phyloP scores from a whole-genome alignment of 768 basidiomycete species.

The Phlebiopsis flavidoalba region DNA sequence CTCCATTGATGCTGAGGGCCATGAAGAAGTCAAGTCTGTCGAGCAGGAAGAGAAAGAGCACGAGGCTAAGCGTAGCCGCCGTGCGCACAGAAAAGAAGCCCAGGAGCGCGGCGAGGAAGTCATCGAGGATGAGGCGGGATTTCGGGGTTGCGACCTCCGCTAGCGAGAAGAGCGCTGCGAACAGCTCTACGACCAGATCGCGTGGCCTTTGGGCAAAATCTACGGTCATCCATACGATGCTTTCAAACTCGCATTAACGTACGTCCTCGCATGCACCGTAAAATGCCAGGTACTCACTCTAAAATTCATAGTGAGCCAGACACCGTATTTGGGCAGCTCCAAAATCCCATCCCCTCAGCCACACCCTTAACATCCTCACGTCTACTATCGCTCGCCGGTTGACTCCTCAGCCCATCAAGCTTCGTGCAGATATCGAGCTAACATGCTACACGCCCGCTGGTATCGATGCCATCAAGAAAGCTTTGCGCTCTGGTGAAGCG shows the following conservation, averaged over 20 bases:
- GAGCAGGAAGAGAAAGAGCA: constrained; percentile 30
- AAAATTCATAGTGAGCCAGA: constrained; percentile 56
- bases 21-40: constrained; percentile 31
- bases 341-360: constrained; percentile 47
- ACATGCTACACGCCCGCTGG: constrained; percentile 95
- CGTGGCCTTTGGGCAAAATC: constrained; percentile 88
- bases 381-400: constrained; percentile 89
- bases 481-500: constrained; percentile 83
- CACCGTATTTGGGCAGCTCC: constrained; percentile 71
- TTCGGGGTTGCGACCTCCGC: constrained; percentile 33
- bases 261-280: constrained; percentile 25
- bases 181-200: constrained; percentile 83
- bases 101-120: constrained; percentile 40
- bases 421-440: constrained; percentile 95
- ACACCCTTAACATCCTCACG: constrained; percentile 65
- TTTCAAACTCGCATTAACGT: constrained; percentile 96
- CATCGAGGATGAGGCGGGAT: constrained; percentile 35
- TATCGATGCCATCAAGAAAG: constrained; percentile 94
- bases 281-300: not conserved
- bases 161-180: constrained; percentile 81
- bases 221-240: constrained; percentile 97
- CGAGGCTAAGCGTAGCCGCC: constrained; percentile 41
- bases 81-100: constrained; percentile 38
- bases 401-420: constrained; percentile 97
- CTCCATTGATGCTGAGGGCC: constrained; percentile 33